These are phyloP conservation scores for Saksenaea oblongispora DNA, from an alignment of 371 early-diverging fungal genomes.

Conservation along the genomic window DNA sequence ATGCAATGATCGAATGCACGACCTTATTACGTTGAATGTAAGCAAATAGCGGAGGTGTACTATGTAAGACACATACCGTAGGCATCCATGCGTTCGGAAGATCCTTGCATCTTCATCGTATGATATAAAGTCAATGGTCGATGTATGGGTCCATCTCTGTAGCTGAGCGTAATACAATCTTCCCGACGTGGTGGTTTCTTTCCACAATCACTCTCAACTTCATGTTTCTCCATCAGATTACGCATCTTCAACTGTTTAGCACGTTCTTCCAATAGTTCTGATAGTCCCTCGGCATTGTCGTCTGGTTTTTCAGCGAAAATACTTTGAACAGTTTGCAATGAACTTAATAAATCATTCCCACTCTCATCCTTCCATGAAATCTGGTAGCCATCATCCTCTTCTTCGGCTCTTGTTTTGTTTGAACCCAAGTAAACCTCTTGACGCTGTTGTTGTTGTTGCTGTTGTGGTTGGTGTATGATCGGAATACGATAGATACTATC, in stretches of 20 bases:
- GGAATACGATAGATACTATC: constrained; percentile 44
- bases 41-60: background rate
- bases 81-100: constrained; percentile 31
- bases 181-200: constrained; percentile 18
- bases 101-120: constrained; percentile 45
- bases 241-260: constrained; percentile 26
- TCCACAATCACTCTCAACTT: constrained; percentile 4
- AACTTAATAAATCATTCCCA: constrained; percentile 40
- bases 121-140: constrained; percentile 46
- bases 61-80: constrained; percentile 31
- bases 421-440: background rate
- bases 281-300: constrained; percentile 31
- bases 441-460: background rate
- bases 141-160: constrained; percentile 40
- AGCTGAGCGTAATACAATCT: constrained; percentile 38
- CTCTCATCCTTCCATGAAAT: constrained; percentile 54
- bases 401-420: background rate
- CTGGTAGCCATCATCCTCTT: constrained; percentile 26
- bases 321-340: constrained; percentile 38
- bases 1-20: constrained; percentile 45
- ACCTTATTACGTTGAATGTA: constrained; percentile 14
- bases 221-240: constrained; percentile 11
- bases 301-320: constrained; percentile 41
- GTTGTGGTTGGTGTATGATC: background rate
- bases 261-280: constrained; percentile 40